phyloP scores from a whole-genome alignment of 163 green algal genomes.

The Picocystis sp. region DNA sequence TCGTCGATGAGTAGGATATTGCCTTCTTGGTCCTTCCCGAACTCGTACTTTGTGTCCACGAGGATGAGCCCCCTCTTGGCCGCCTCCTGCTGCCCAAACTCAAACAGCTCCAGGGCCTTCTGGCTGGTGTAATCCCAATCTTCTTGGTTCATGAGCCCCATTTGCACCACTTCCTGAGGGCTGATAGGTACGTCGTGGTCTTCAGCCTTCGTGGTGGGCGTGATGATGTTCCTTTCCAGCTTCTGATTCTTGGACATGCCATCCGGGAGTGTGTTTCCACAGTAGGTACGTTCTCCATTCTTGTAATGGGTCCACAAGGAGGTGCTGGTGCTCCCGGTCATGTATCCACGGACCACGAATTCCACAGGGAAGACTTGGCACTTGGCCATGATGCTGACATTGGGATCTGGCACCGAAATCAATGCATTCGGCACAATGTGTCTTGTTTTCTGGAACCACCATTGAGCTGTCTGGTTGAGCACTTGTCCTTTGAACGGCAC shows the following conservation, averaged over 20 bases:
- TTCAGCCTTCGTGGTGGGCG: conserved; percentile 67
- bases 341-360: conserved; percentile 91
- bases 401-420: conserved; percentile 69
- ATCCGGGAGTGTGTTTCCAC: conserved; percentile 84
- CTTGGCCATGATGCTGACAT: conserved; percentile 82
- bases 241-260: conserved; percentile 85
- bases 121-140: conserved; percentile 60
- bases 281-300: conserved; percentile 69
- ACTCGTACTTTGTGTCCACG: conserved; percentile 94
- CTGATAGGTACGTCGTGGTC: conserved; percentile 81
- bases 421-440: conserved; percentile 82
- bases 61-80: conserved; percentile 71
- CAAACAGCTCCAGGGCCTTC: conserved; percentile 73
- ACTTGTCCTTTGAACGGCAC: conserved; percentile 94
- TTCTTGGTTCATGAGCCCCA: conserved; percentile 52
- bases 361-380: conserved; percentile 92
- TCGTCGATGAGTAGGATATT: conserved; percentile 76
- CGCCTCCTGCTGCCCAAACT: conserved; percentile 59
- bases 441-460: conserved; percentile 82
- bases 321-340: conserved; percentile 91
- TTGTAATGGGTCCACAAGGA: conserved; percentile 97
- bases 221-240: conserved; percentile 61
- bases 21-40: conserved; percentile 58
- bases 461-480: conserved; percentile 87
- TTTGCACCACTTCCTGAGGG: conserved; percentile 23